Evolutionary conservation across 805 yeast genomes (phyloP).

Genomic region (Barnettozyma sp.): DNA sequence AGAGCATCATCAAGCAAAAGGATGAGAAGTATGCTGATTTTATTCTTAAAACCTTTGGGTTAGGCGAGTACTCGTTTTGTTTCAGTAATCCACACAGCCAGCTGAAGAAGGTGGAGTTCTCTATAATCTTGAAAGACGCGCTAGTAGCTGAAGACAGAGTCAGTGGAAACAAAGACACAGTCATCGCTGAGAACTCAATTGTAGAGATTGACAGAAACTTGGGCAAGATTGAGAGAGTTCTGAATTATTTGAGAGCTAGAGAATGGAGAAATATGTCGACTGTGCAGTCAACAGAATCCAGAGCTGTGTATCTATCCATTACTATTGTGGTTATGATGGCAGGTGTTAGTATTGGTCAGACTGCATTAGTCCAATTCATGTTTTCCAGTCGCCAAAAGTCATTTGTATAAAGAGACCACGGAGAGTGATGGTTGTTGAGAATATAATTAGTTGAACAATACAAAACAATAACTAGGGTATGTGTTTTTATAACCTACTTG

Average conservation of each 20-base stretch:
- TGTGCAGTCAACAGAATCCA: constrained; percentile 69
- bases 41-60: constrained; percentile 46
- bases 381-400: constrained; percentile 46
- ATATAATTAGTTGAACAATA: no score
- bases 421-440: no score
- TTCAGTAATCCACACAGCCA: constrained; percentile 59
- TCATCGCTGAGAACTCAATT: constrained; percentile 46
- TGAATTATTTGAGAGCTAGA: constrained; percentile 90
- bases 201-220: constrained; percentile 53
- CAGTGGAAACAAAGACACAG: constrained; percentile 40
- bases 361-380: constrained; percentile 74
- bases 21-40: constrained; percentile 62
- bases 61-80: constrained; percentile 62
- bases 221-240: constrained; percentile 49
- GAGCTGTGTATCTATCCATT: constrained; percentile 71
- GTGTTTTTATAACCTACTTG: constrained; percentile 36
- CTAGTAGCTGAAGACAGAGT: constrained; percentile 25
- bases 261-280: constrained; percentile 96
- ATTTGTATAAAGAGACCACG: constrained; percentile 31
- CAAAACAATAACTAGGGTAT: no score
- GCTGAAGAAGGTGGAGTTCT: constrained; percentile 58
- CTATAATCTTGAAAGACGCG: constrained; percentile 44
- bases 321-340: constrained; percentile 67
- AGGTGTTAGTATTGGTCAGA: constrained; percentile 70
- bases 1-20: constrained; percentile 40